These are phyloP conservation scores for Euphrasia confusa DNA, from an alignment of 257 asterid species.

Conservation along the genomic window DNA sequence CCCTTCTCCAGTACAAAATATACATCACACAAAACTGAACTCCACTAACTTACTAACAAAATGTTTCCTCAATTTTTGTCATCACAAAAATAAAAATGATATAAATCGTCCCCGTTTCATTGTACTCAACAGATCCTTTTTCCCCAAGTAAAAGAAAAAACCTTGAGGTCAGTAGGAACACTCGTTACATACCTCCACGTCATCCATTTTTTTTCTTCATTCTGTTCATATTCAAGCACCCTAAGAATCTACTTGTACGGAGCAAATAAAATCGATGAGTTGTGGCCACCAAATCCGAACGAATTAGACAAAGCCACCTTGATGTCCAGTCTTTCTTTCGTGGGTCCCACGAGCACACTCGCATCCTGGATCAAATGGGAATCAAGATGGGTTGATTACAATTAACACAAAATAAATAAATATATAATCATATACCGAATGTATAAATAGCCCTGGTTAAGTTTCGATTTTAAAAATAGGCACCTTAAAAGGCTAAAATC, in stretches of 20 bases:
- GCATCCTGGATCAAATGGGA: slow-evolving; percentile 53
- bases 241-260: slow-evolving; percentile 54
- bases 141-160: not conserved
- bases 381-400: slow-evolving; percentile 14
- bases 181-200: slow-evolving; percentile 36
- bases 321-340: slow-evolving; percentile 59
- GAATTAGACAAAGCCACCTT: slow-evolving; percentile 91
- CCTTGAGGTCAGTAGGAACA: not conserved
- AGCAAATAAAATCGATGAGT: slow-evolving; percentile 83
- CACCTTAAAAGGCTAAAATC: not conserved
- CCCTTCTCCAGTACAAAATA: slow-evolving; percentile 6
- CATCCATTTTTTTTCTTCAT: not conserved
- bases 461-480: not conserved
- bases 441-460: not conserved
- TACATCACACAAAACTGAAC: not conserved
- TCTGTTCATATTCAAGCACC: slow-evolving; percentile 20
- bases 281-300: slow-evolving; percentile 93
- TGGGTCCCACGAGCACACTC: slow-evolving; percentile 68
- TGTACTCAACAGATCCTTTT: not conserved
- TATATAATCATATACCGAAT: not conserved
- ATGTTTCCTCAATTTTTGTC: not conserved
- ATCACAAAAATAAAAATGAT: not conserved
- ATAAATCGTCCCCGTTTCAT: not conserved
- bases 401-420: not conserved
- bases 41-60: slow-evolving; percentile 7